Base-by-base conservation (phyloP, 257 asterid genomes). In the Misopates orontium region DNA sequence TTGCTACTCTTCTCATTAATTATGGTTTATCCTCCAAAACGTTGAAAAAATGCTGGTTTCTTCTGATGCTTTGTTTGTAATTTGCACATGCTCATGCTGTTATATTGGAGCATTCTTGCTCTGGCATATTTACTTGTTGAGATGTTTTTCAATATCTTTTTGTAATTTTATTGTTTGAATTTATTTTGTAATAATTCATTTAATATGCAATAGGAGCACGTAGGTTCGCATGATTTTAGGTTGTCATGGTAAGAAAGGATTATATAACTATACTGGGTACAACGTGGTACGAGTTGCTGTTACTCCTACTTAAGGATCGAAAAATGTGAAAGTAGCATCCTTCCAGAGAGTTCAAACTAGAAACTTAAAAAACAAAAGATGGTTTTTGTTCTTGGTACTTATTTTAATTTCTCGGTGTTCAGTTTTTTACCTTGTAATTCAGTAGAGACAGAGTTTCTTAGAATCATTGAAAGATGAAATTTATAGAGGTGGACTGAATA, bases 1-100 rank as follows among this genome's bases (percentile, higher is more conserved):
- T 94, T 62, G 19, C 44, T 62, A 2, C 70, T 32, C 58, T 21
- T 10, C 7, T 39, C 32, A 1, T 25, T 36, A 8, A 1, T 36
- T 36, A 4, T 36, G 42, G 42, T 28, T 28, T 28, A 28, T 28
- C 6, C 10, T 10, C 14, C 5, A 36, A 13, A 24, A 10, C 19
- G 23, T 15, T 52, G 44, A 47, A 44, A 44, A 40, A 20, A 28
- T 62, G 42, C 56, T 42, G 19, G 21, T 50, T 9, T 41, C 20
- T 6, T 54, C 1, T 49, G 32, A 51, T 64, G 55, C 52, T 59
- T 31, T 40, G 44, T 32, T 13, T 56, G 14, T 42, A 23, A n/a
- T 63, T 32, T 15, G 57, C 42, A 8, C 53, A 15, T 45, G 49
- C 60, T 40, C 59, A 17, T 66, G 11, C 8, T 52, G 28, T 70